A percentile compares a stretch with the other conserved stretches of the same genome.
Evolutionary conservation across 2,329 filamentous ascomycete genomes (phyloP).

Genomic region (Stachybotrys elegans): DNA sequence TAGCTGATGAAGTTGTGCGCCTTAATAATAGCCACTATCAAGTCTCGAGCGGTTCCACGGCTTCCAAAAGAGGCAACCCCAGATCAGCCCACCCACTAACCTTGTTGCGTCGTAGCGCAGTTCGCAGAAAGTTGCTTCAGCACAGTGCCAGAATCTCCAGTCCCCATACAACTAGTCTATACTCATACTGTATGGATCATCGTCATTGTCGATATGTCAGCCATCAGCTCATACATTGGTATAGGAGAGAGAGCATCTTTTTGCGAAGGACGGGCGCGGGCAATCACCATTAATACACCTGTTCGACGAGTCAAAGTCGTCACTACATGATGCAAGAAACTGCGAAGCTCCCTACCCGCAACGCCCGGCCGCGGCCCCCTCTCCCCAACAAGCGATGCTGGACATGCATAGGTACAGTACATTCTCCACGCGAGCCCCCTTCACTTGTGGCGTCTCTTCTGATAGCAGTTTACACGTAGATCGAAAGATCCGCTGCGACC

Average conservation of each 20-base stretch:
- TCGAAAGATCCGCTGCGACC: slow-evolving; percentile 3
- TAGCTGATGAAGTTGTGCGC: not conserved
- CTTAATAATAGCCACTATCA: not conserved
- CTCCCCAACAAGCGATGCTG: not conserved
- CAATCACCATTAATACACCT: too few species aligned
- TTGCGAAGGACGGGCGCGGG: too few species aligned
- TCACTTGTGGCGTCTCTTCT: not conserved
- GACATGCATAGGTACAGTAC: not conserved
- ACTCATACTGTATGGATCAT: not conserved
- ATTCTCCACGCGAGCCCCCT: not conserved
- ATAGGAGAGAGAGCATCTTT: too few species aligned
- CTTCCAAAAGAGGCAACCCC: not conserved
- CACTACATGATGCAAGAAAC: too few species aligned
- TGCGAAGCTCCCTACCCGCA: too few species aligned
- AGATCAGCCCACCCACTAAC: not conserved
- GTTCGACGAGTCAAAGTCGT: too few species aligned
- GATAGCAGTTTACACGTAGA: not conserved
- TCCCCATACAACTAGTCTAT: not conserved
- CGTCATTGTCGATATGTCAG: too few species aligned
- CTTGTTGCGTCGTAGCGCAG: not conserved
- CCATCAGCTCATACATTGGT: too few species aligned
- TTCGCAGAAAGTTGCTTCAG: not conserved
- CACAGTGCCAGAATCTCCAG: not conserved
- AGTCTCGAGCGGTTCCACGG: not conserved
- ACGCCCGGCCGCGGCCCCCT: not conserved